Base-by-base conservation (phyloP, 1,139 yeast genomes). In the Scheffersomyces segobiensis region DNA sequence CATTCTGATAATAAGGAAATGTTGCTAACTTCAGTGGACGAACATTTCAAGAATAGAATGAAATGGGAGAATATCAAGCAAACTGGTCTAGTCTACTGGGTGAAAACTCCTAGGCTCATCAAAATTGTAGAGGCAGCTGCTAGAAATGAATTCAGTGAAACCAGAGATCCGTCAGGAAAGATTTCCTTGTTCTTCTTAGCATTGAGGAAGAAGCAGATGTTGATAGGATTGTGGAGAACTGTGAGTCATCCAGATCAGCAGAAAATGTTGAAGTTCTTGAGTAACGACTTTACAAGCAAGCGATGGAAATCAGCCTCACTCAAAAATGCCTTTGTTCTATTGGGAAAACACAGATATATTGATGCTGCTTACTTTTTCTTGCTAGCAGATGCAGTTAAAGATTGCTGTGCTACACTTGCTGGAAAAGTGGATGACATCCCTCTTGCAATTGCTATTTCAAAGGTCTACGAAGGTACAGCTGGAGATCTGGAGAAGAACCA, bases 321-420 rank as follows among this genome's bases (percentile, higher is more conserved):
- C 67, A 95, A 95, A 68, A 95, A 95, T 74, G 99, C 99, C 0
- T 95, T 86, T 77, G 98, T 93, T 0, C 76, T 95, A 52, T 73
- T 95, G 61, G 93, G 98, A 58, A 91, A 92, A 67, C 99, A 93
- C 70, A 78, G 98, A 52, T 91, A 83, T 67, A 74, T 84, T 68
- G 96, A 93, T 72, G 96, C 98, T 0, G 98, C 98, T 0, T 87
- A 89, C 46, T 93, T 95, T 70, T 95, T 95, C 72, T 74, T 95
- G 49, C 78, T 95, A n/a, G 97, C 90, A 0, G 95, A 83, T 57
- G 79, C 92, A 1, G 74, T 91, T 20, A 83, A 83, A 57, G 99
- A 95, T 71, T 87, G 93, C 57, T 89, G 91, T 51, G 86, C 83
- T 68, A 93, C 92, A 0, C 69, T 95, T 49, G 82, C 89, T 24